Conservation (phyloP, 495 filamentous ascomycete genomes). For the Cercophora samala region DNA sequence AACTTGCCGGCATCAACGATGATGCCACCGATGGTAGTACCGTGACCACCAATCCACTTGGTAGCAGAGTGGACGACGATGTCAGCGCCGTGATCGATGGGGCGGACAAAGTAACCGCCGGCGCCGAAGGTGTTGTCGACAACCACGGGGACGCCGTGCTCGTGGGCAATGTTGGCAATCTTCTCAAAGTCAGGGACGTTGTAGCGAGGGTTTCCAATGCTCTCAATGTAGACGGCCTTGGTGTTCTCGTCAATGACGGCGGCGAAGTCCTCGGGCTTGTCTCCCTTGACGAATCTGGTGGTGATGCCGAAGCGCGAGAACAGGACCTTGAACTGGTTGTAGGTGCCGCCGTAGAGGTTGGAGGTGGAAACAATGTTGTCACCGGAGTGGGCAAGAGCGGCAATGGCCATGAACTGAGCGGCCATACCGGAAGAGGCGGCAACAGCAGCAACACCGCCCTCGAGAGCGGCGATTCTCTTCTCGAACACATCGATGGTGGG, state of each 20-base stretch:
- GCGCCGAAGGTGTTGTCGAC: constrained; percentile 99
- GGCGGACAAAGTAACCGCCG: constrained; percentile 84
- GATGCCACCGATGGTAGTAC: constrained; percentile 89
- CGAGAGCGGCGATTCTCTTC: constrained; percentile 92
- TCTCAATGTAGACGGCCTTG: constrained; percentile 94
- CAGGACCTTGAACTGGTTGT: constrained; percentile 96
- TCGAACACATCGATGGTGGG: constrained; percentile 98
- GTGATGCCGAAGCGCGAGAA: constrained; percentile 81
- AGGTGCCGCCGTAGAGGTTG: constrained; percentile 95
- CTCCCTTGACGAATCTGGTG: constrained; percentile 86
- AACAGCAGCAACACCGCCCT: constrained; percentile 88
- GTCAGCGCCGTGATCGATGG: constrained; percentile 90
- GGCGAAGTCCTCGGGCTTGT: constrained; percentile 78
- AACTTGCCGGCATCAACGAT: constrained; percentile 93
- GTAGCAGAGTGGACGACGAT: constrained; percentile 95
- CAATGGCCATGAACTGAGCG: constrained; percentile 91
- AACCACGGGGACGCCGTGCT: constrained; percentile 77
- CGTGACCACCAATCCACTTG: constrained; percentile 98
- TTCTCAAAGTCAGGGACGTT: constrained; percentile 90
- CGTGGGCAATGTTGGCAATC: constrained; percentile 75
- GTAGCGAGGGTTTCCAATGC: constrained; percentile 92
- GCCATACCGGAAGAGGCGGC: constrained; percentile 88
- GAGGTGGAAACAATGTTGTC: constrained; percentile 95
- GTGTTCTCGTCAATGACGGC: constrained; percentile 91
- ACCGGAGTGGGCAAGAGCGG: constrained; percentile 74